Percentiles rank a stretch among this genome's conserved stretches.
Conservation (phyloP, 306 rosid genomes). For the Casuarina glauca region DNA sequence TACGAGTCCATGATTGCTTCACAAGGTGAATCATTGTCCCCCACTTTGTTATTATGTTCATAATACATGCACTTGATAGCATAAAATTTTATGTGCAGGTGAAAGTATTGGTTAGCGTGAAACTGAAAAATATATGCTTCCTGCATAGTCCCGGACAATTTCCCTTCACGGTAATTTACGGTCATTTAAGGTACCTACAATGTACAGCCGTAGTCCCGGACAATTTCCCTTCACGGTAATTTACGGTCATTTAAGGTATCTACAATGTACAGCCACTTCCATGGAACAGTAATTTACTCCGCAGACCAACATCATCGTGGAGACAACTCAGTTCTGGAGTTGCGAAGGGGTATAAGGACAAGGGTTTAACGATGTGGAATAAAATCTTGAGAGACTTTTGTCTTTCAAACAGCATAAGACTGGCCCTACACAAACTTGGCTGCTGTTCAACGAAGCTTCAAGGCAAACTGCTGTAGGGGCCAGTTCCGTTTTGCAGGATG, state of each 20-base stretch:
- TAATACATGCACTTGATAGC: too few species aligned
- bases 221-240: neutral
- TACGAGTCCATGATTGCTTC: too few species aligned
- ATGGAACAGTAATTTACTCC: neutral
- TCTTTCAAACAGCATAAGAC: neutral
- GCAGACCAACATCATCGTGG: neutral
- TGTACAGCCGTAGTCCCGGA: neutral
- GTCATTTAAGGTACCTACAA: too few species aligned
- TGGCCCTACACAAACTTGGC: constrained; percentile 38
- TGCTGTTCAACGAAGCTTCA: constrained; percentile 38
- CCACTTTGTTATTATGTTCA: too few species aligned
- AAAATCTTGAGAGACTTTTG: neutral
- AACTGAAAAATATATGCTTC: neutral
- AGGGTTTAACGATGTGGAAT: neutral
- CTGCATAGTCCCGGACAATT: neutral
- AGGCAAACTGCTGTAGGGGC: constrained; percentile 35
- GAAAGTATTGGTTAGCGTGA: neutral
- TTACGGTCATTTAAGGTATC: too few species aligned
- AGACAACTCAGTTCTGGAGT: neutral
- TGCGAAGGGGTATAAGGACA: neutral
- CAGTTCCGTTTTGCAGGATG: neutral
- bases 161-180: neutral
- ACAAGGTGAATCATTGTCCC: too few species aligned
- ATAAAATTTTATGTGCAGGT: neutral
- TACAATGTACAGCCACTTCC: too few species aligned